These are phyloP conservation scores for Annulohypoxylon truncatum DNA, from an alignment of 2,329 filamentous ascomycete species.

Conservation along the genomic window DNA sequence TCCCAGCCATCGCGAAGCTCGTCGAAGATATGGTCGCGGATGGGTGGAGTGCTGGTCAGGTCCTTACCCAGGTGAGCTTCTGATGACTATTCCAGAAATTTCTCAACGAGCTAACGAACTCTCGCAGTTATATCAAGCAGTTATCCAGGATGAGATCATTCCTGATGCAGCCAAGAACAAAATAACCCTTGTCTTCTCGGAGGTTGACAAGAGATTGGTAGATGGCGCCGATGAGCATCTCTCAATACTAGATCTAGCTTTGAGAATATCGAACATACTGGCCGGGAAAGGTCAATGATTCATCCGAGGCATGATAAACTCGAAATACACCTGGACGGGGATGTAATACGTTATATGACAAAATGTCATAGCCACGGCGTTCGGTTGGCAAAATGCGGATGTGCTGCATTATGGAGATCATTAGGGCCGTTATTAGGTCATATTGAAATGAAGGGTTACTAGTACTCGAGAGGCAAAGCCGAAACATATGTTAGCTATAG, in stretches of 20 bases:
- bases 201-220: slow-evolving; percentile 91
- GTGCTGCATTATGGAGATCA: slow-evolving; percentile 15
- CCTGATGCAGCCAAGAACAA: slow-evolving; percentile 88
- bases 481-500: slow-evolving; percentile 1
- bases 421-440: not conserved
- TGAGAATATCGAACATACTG: slow-evolving; percentile 83
- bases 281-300: slow-evolving; percentile 54
- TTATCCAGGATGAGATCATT: slow-evolving; percentile 87
- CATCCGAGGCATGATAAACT: not conserved
- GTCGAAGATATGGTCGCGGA: slow-evolving; percentile 94
- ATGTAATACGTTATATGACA: slow-evolving; percentile 4
- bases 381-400: slow-evolving; percentile 30
- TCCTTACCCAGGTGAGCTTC: slow-evolving; percentile 77
- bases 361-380: slow-evolving; percentile 35
- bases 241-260: slow-evolving; percentile 84
- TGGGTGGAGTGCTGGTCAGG: slow-evolving; percentile 94
- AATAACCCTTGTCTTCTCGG: slow-evolving; percentile 89
- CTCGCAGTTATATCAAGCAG: slow-evolving; percentile 78
- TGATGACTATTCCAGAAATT: not conserved
- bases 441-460: not conserved
- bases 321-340: not conserved
- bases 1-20: slow-evolving; percentile 78
- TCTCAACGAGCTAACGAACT: slow-evolving; percentile 33
- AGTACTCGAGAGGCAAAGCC: not conserved
- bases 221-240: slow-evolving; percentile 97